These are phyloP conservation scores for Aureobasidium sp. DNA, from an alignment of 2,329 filamentous ascomycete species.

Conservation along the genomic window DNA sequence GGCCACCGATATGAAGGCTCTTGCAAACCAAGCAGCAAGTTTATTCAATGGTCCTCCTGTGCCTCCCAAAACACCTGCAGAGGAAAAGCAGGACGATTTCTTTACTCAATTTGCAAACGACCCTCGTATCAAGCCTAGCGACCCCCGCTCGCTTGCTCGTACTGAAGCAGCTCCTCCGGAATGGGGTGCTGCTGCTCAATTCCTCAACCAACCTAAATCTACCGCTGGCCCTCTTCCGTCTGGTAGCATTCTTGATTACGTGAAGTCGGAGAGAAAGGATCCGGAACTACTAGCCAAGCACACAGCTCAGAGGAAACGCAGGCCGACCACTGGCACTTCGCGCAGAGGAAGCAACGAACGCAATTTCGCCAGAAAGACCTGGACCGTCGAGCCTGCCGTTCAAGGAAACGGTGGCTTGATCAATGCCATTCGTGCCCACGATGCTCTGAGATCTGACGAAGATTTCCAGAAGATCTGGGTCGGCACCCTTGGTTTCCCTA, in stretches of 20 bases:
- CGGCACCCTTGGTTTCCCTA: slow-evolving; percentile 88
- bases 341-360: slow-evolving; percentile 31
- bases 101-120: slow-evolving; percentile 35
- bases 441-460: slow-evolving; percentile 51
- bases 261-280: slow-evolving; percentile 35
- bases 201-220: slow-evolving; percentile 69
- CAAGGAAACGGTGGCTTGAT: slow-evolving; percentile 89
- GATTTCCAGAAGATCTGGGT: slow-evolving; percentile 78
- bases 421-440: slow-evolving; percentile 61
- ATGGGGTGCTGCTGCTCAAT: slow-evolving; percentile 58
- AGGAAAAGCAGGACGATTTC: slow-evolving; percentile 31
- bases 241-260: slow-evolving; percentile 53
- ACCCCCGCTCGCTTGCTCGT: slow-evolving; percentile 51
- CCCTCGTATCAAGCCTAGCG: slow-evolving; percentile 37
- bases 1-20: background rate
- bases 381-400: slow-evolving; percentile 75
- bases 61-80: slow-evolving; percentile 34
- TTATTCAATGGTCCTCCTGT: slow-evolving; percentile 31
- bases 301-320: slow-evolving; percentile 12
- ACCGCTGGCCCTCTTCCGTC: slow-evolving; percentile 66
- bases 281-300: slow-evolving; percentile 16
- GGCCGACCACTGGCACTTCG: slow-evolving; percentile 14
- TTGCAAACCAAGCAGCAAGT: slow-evolving; percentile 21
- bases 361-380: slow-evolving; percentile 66
- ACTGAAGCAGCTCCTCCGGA: slow-evolving; percentile 66